Conservation (phyloP, 441 rosid species). For the Eutrema salsugineum region DNA sequence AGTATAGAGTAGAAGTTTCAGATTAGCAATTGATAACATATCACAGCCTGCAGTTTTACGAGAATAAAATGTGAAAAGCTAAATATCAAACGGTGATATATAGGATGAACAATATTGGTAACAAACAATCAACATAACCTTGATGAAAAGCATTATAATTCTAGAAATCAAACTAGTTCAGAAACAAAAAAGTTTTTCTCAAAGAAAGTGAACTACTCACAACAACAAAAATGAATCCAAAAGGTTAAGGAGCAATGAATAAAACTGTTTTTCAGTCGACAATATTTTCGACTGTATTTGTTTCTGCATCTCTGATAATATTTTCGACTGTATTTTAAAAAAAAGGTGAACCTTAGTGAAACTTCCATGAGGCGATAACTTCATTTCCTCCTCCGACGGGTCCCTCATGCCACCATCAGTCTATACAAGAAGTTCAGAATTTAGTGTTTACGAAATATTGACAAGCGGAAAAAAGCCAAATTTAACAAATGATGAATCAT, state of each 20-base stretch:
- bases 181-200: neutral
- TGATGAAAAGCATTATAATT: neutral
- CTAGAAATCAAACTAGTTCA: neutral
- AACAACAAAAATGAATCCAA: neutral
- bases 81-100: neutral
- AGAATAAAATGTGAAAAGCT: neutral
- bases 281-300: neutral
- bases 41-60: neutral
- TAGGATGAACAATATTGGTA: neutral
- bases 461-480: neutral
- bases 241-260: neutral
- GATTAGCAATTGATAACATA: neutral
- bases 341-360: conserved; percentile 57
- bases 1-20: neutral
- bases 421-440: conserved; percentile 24
- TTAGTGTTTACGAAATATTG: neutral
- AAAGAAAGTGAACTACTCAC: neutral
- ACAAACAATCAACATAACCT: neutral
- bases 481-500: neutral
- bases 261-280: neutral
- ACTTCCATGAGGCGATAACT: conserved; percentile 48
- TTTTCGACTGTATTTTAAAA: neutral
- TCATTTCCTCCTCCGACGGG: conserved; percentile 45
- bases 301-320: neutral
- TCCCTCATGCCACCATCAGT: conserved; percentile 56